Evolutionary conservation across 2,329 filamentous ascomycete genomes (phyloP), one percentile per base, ranked within the genome.

Genomic region (Aspergillus tubingensis): DNA sequence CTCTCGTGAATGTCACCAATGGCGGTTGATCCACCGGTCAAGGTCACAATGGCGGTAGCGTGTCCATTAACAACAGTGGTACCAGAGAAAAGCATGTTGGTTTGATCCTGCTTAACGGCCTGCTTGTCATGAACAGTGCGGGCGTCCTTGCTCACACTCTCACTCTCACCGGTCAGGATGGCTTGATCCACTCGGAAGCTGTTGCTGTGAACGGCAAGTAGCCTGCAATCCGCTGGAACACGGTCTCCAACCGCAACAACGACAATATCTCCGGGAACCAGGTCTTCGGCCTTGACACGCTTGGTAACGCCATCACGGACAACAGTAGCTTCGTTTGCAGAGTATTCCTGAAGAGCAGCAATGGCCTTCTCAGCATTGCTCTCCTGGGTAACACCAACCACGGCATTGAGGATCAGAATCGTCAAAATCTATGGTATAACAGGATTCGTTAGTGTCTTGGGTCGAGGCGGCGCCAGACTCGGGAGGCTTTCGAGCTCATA

Each of bases 1-100:
- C 93, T 98, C 80, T 98, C 95, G 75, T 99, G 95, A 66, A 99
- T 99, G 76, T 97, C 95, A 70, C 95, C 95, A 78, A 99, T 99
- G 39, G 95, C 95, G 25, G 95, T 99, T 72, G 87, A 91, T 51
- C 88, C 85, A 67, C 95, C 95, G 17, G 95, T 99, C 73, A 96
- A 79, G 64, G 92, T 93, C 25, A 99, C 95, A 56, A 98, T 81
- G 47, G 95, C 95, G 69, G 87, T 93, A 54, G 95, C 96, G 76
- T 94, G 91, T 63, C 95, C 95, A 65, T 91, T 96, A 19, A 97
- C 94, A 17, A 99, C 92, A 3, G 95, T 98, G 5, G 96, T 99
- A 70, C 96, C 96, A 1, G 96, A 99, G 80, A 99, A 99, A 62
- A 99, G 85, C 86, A 96, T 97, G 78, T 99, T 99, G 81, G 90